phyloP scores from a whole-genome alignment of 768 basidiomycete genomes.

The Daedalea quercina region DNA sequence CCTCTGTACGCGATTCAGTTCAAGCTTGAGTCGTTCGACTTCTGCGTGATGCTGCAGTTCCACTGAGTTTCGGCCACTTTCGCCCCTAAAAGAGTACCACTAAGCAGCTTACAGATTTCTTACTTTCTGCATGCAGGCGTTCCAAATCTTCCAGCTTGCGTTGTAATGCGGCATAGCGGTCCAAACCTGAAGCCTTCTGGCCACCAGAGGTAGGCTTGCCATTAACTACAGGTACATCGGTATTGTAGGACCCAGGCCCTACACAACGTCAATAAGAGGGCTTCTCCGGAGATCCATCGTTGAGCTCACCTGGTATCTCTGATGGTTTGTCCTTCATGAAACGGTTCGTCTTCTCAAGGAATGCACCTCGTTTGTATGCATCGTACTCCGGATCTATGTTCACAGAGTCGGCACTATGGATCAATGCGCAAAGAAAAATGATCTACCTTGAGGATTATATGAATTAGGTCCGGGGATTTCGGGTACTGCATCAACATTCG shows the following conservation, averaged over 20 bases:
- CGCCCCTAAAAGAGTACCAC: not conserved
- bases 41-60: conserved; percentile 49
- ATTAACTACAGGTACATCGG: conserved; percentile 17
- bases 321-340: conserved; percentile 39
- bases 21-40: conserved; percentile 51
- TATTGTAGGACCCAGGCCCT: conserved; percentile 31
- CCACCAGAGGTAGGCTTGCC: conserved; percentile 21
- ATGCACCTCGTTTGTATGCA: conserved; percentile 50
- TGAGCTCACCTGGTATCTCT: conserved; percentile 34
- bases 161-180: conserved; percentile 50
- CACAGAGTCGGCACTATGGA: not conserved
- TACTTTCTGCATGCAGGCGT: conserved; percentile 54
- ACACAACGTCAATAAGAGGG: conserved; percentile 1
- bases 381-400: conserved; percentile 38
- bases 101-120: conserved; percentile 46
- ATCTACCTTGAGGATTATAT: conserved; percentile 42
- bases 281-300: not conserved
- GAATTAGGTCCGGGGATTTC: conserved; percentile 49
- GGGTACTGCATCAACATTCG: conserved; percentile 26
- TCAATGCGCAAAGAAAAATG: not conserved
- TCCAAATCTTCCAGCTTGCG: conserved; percentile 62
- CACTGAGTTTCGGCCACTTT: conserved; percentile 1
- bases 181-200: conserved; percentile 19
- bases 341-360: conserved; percentile 49
- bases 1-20: conserved; percentile 45